Evolutionary conservation across 306 rosid species (phyloP), one percentile per base, ranked within the genome.

Genomic region (Trifolium subterraneum): DNA sequence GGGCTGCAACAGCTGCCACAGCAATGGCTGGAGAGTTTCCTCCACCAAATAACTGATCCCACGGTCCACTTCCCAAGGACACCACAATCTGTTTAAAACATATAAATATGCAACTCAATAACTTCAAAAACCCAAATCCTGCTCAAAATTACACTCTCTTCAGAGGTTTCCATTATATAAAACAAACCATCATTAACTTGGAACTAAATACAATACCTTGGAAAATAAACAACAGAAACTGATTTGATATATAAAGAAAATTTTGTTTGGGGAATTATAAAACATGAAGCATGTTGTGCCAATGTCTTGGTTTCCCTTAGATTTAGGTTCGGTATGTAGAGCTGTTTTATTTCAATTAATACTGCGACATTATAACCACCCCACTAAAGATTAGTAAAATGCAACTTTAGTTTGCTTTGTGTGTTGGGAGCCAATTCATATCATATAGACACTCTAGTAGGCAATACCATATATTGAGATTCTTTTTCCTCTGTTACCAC

Each of bases 41-140:
- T 78, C 99, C 98, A 70, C 99, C 98, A 85, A 95, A 95, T 82
- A 95, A 87, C 78, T 95, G 96, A 95, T 95, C 99, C 99, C 98
- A 95, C 50, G 98, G 99, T 85, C 99, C 99, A 89, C 92, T 84
- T 79, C 97, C 96, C 71, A 92, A 31, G 22, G 97, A 92, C 73
- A 92, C 98, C 77, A 95, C 69, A 63, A 95, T 93, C 98, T 95
- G 89, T 82, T 82, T 39, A 78, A 83, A 82, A 71, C 59, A 83
- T 72, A 64, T 39, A 77, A 73, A 73, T 74, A 64, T 50, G 67
- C 14, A 66, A 80, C 10, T 44, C 31, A 16, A 35, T 54, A 77
- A 69, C 78, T 63, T 23, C 55, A 36, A 36, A 72, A 68, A 33
- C 68, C 54, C 16, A 75, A 39, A 75, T 54, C 48, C n/a, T 71